Percentiles rank a stretch among this genome's conserved stretches.
These are phyloP conservation scores for Plantago rigida DNA, from an alignment of 305 asterid genomes.

Conservation along the genomic window DNA sequence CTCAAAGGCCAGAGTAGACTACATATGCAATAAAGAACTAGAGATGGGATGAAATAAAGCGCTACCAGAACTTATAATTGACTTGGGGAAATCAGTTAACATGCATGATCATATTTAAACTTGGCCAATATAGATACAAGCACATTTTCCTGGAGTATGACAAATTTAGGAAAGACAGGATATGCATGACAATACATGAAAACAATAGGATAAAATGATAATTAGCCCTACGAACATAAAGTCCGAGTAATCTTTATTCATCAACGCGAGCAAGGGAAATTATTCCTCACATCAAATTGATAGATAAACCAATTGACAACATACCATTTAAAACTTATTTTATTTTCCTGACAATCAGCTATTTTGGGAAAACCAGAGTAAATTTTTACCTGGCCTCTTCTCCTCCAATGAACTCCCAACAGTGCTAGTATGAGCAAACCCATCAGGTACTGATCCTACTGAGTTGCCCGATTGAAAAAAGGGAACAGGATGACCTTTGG, in stretches of 20 bases:
- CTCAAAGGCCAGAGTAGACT: not conserved
- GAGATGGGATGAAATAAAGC: not conserved
- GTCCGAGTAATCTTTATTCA: not conserved
- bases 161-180: not conserved
- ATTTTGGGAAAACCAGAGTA: slow-evolving; percentile 12
- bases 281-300: no score
- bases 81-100: no score
- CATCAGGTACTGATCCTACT: slow-evolving; percentile 28
- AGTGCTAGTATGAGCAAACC: slow-evolving; percentile 30
- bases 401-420: slow-evolving; percentile 30
- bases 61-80: not conserved
- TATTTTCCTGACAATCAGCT: slow-evolving; percentile 2
- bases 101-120: no score
- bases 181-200: not conserved
- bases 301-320: no score
- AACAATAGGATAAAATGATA: no score
- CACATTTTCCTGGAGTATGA: not conserved
- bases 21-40: slow-evolving; percentile 1
- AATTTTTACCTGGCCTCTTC: slow-evolving; percentile 30
- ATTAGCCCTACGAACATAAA: not conserved
- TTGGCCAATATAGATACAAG: not conserved
- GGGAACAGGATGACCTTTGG: slow-evolving; percentile 32
- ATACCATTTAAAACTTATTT: no score
- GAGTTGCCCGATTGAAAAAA: slow-evolving; percentile 34
- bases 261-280: not conserved